These are phyloP conservation scores for Neltuma alba DNA, from an alignment of 306 rosid genomes.

Conservation along the genomic window DNA sequence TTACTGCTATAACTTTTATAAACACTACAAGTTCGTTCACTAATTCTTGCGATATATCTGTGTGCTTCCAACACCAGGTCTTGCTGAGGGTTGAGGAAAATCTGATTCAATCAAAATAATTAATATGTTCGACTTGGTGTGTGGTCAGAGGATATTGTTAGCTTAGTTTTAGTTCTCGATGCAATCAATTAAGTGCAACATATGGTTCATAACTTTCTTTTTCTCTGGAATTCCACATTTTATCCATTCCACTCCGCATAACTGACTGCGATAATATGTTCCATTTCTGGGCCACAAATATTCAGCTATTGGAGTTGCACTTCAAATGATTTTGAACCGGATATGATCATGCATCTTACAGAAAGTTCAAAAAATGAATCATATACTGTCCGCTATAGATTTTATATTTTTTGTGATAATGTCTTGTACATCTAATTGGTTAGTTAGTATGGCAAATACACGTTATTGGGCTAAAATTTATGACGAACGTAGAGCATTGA, in stretches of 20 bases:
- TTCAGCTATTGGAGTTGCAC: constrained; percentile 8
- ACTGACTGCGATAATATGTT: background rate
- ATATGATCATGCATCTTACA: background rate
- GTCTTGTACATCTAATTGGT: constrained; percentile 7
- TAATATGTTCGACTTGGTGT: background rate
- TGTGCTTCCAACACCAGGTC: constrained; percentile 27
- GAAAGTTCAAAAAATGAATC: background rate
- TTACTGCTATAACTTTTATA: constrained; percentile 28
- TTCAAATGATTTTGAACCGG: background rate
- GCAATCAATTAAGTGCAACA: constrained; percentile 5
- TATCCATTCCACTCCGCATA: background rate
- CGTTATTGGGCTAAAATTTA: constrained; percentile 22
- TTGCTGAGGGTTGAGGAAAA: background rate
- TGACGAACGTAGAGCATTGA: constrained; percentile 15
- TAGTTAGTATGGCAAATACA: constrained; percentile 1
- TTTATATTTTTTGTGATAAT: background rate
- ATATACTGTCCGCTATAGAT: too few relatives aligned
- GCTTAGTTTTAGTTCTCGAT: constrained; percentile 15
- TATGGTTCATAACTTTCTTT: background rate
- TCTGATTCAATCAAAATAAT: background rate
- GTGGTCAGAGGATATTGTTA: constrained; percentile 18
- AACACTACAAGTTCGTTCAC: background rate
- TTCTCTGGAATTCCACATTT: background rate
- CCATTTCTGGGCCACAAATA: background rate
- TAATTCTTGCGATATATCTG: constrained; percentile 7